These are phyloP conservation scores for Podospora comata DNA, from an alignment of 495 filamentous ascomycete genomes.

Conservation along the genomic window DNA sequence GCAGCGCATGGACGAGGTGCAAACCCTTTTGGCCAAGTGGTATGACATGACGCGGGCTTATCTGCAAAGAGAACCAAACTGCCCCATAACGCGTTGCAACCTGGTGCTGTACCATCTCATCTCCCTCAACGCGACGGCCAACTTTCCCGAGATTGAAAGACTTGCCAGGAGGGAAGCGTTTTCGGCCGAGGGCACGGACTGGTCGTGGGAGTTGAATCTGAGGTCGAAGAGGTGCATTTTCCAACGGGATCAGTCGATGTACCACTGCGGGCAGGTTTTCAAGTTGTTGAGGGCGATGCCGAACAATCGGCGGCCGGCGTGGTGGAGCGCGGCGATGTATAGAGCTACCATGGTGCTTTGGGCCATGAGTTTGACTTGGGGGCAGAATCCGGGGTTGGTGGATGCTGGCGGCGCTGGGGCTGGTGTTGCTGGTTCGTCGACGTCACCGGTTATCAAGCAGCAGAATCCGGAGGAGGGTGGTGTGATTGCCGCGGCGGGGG, in stretches of 20 bases:
- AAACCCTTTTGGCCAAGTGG: conserved; percentile 56
- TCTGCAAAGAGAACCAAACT: conserved; percentile 35
- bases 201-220: conserved; percentile 46
- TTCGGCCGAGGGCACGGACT: conserved; percentile 36
- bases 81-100: conserved; percentile 48
- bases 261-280: conserved; percentile 59
- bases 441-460: conserved; percentile 25
- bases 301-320: conserved; percentile 43
- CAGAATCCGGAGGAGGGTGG: conserved; percentile 23
- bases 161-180: conserved; percentile 51
- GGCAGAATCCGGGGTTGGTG: not conserved
- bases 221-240: conserved; percentile 52
- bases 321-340: conserved; percentile 56
- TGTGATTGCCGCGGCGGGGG: not conserved
- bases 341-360: conserved; percentile 52
- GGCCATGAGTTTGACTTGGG: conserved; percentile 34
- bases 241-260: conserved; percentile 53
- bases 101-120: conserved; percentile 64
- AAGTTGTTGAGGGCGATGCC: conserved; percentile 49
- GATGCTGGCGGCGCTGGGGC: too few species aligned
- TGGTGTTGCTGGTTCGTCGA: conserved; percentile 21
- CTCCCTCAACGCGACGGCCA: conserved; percentile 56
- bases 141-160: conserved; percentile 58
- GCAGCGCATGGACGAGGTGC: conserved; percentile 51
- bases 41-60: conserved; percentile 47